Percentiles rank a stretch among this genome's conserved stretches.
phyloP scores from a whole-genome alignment of 176 grass and related monocot species.

The Bromus sterilis region DNA sequence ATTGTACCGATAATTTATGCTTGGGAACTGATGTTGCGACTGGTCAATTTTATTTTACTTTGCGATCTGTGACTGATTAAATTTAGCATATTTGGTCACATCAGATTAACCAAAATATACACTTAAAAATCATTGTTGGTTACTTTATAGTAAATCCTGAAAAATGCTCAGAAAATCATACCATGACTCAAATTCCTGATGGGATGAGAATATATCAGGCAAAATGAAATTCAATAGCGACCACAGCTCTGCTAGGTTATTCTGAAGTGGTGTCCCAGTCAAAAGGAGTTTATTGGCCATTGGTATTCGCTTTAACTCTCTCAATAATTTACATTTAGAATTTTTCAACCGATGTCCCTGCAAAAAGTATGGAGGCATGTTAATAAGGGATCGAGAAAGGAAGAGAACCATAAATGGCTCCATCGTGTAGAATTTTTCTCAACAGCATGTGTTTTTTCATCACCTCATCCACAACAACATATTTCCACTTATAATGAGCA shows the following conservation, averaged over 20 bases:
- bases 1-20: neutral
- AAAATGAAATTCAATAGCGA: constrained; percentile 96
- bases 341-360: constrained; percentile 98
- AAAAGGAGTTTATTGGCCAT: constrained; percentile 97
- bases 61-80: neutral
- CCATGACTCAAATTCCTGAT: constrained; percentile 97
- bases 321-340: constrained; percentile 67
- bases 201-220: constrained; percentile 95
- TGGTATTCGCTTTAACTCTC: constrained; percentile 73
- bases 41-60: neutral
- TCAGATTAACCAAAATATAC: neutral
- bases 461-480: constrained; percentile 95
- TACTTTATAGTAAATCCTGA: neutral
- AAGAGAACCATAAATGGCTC: neutral
- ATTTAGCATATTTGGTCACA: neutral
- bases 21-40: neutral
- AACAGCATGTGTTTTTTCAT: neutral
- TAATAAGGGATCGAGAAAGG: neutral
- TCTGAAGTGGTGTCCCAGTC: constrained; percentile 94
- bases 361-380: neutral
- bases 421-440: neutral
- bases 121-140: neutral
- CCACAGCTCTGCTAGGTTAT: constrained; percentile 93
- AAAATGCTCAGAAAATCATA: constrained; percentile 24
- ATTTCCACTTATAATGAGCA: constrained; percentile 82